phyloP scores from a whole-genome alignment of 2,329 filamentous ascomycete genomes.

The Penicillium sp. region DNA sequence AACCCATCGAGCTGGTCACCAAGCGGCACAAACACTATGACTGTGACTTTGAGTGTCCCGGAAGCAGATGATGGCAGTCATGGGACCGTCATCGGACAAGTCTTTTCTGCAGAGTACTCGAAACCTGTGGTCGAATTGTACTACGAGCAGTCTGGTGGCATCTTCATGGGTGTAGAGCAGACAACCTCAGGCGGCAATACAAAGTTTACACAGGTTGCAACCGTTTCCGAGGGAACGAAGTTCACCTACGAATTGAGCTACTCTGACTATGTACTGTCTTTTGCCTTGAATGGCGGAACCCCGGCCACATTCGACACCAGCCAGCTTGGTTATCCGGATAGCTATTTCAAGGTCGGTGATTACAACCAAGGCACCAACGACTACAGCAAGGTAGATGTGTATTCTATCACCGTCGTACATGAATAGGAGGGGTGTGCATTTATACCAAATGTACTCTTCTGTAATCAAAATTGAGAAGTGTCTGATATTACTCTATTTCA shows the following conservation, averaged over 20 bases:
- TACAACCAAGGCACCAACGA: conserved; percentile 33
- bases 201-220: conserved; percentile 30
- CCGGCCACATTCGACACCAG: conserved; percentile 25
- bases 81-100: conserved; percentile 39
- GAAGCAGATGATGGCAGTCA: conserved; percentile 31
- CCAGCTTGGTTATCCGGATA: conserved; percentile 25
- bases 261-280: conserved; percentile 28
- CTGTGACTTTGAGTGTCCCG: conserved; percentile 26
- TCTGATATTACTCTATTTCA: too few relatives aligned
- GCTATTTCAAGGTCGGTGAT: conserved; percentile 39
- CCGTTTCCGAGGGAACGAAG: conserved; percentile 27
- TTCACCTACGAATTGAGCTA: conserved; percentile 41
- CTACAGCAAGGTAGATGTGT: conserved; percentile 21
- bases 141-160: conserved; percentile 30
- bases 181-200: conserved; percentile 28
- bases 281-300: conserved; percentile 27
- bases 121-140: conserved; percentile 43
- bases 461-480: too few relatives aligned
- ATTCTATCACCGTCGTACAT: conserved; percentile 9
- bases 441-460: too few relatives aligned
- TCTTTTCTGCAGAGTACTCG: conserved; percentile 35
- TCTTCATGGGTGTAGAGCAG: conserved; percentile 39
- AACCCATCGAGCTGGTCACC: conserved; percentile 30
- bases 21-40: conserved; percentile 31
- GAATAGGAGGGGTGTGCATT: not conserved